Evolutionary conservation across 257 asterid genomes (phyloP).

Genomic region (Gentiana dahurica): DNA sequence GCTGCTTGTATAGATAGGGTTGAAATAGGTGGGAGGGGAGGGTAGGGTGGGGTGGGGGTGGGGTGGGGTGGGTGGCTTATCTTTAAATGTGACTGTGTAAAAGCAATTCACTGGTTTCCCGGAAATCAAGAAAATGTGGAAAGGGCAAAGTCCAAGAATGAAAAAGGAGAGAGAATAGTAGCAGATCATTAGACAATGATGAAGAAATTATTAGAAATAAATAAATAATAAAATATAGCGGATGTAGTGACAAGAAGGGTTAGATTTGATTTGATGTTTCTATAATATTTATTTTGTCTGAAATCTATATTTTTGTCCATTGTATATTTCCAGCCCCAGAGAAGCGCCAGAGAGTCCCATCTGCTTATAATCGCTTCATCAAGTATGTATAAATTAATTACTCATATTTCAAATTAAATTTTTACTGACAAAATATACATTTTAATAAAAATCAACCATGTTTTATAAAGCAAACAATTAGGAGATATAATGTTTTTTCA

Average conservation of each 20-base stretch:
- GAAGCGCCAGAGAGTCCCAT: conserved; percentile 97
- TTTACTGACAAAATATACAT: too few species aligned
- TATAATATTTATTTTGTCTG: conserved; percentile 23
- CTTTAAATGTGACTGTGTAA: background rate
- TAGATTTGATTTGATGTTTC: conserved; percentile 27
- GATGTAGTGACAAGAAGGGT: conserved; percentile 37
- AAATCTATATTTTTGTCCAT: conserved; percentile 26
- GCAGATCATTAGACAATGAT: conserved; percentile 82
- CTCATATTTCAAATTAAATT: background rate
- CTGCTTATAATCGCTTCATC: conserved; percentile 97
- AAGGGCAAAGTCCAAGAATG: conserved; percentile 18
- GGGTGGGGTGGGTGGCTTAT: background rate
- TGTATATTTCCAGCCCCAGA: conserved; percentile 60
- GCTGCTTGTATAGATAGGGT: background rate
- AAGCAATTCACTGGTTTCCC: conserved; percentile 30
- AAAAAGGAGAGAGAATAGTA: conserved; percentile 13
- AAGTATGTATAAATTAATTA: conserved; percentile 40
- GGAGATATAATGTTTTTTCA: too few species aligned
- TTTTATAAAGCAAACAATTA: too few species aligned
- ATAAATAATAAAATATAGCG: conserved; percentile 35
- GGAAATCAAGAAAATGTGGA: conserved; percentile 34
- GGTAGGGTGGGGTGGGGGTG: background rate
- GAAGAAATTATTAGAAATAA: conserved; percentile 35
- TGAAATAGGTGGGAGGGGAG: background rate
- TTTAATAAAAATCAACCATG: too few species aligned